Evolutionary conservation across 2,329 filamentous ascomycete genomes (phyloP).

Genomic region (Hymenoscyphus occultus): DNA sequence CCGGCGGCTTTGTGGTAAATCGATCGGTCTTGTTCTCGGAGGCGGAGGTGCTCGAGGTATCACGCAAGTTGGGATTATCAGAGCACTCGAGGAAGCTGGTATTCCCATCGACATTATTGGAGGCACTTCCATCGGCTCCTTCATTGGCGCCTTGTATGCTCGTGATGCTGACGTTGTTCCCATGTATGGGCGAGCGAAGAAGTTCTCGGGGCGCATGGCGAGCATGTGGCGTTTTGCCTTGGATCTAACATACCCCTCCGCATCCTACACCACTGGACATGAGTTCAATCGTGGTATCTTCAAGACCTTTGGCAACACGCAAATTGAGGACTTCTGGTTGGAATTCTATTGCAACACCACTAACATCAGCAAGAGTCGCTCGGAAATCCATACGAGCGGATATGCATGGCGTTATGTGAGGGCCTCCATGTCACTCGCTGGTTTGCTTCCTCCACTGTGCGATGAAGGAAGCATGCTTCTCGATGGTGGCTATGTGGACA

Average conservation of each 20-base stretch:
- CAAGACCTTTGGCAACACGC: slow-evolving; percentile 94
- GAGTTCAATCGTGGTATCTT: slow-evolving; percentile 99
- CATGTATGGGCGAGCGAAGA: slow-evolving; percentile 95
- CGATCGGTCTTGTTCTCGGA: slow-evolving; percentile 88
- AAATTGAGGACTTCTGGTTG: slow-evolving; percentile 99
- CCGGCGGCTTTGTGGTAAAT: slow-evolving; percentile 85
- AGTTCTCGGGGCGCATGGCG: slow-evolving; percentile 97
- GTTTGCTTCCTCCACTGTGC: slow-evolving; percentile 86
- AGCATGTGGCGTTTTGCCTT: slow-evolving; percentile 98
- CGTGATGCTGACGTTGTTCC: slow-evolving; percentile 95
- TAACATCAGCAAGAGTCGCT: slow-evolving; percentile 91
- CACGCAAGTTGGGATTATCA: slow-evolving; percentile 88
- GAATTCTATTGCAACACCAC: slow-evolving; percentile 99
- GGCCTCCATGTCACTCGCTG: slow-evolving; percentile 94
- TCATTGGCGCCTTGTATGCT: slow-evolving; percentile 92
- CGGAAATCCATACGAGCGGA: slow-evolving; percentile 90
- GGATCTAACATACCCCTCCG: slow-evolving; percentile 92
- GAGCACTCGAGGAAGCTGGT: slow-evolving; percentile 90
- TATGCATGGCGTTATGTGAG: slow-evolving; percentile 98
- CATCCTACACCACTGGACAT: slow-evolving; percentile 95
- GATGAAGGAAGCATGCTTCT: slow-evolving; percentile 96
- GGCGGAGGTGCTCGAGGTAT: slow-evolving; percentile 92
- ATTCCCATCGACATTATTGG: slow-evolving; percentile 95
- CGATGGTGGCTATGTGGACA: slow-evolving; percentile 96
- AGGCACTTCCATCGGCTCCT: slow-evolving; percentile 93